These are phyloP conservation scores for Canavalia ensiformis DNA, from an alignment of 306 rosid species.

Conservation along the genomic window DNA sequence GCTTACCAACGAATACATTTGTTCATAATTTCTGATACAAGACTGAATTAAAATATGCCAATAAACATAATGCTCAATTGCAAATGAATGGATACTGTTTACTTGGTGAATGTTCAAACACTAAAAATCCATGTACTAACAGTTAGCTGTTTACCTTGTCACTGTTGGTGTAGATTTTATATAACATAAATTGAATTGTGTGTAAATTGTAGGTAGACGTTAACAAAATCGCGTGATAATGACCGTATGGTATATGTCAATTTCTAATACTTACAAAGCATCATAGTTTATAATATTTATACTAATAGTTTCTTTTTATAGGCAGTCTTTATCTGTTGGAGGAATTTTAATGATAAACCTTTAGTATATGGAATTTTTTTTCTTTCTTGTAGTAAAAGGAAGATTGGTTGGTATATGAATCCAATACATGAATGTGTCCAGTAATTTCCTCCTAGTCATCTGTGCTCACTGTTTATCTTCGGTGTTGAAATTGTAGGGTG, in stretches of 20 bases:
- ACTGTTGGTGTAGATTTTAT: neutral
- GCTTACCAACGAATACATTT: neutral
- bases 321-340: neutral
- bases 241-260: neutral
- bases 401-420: conserved; percentile 18
- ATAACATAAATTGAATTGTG: neutral
- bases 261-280: neutral
- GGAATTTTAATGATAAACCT: neutral
- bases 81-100: conserved; percentile 15
- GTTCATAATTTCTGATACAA: neutral
- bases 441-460: conserved; percentile 3
- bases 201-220: neutral
- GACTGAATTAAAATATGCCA: neutral
- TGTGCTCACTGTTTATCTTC: conserved; percentile 32
- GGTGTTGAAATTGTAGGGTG: conserved; percentile 53
- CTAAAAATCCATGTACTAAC: neutral
- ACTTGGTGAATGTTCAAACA: conserved; percentile 5
- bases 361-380: neutral
- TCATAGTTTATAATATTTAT: neutral
- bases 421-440: conserved; percentile 12
- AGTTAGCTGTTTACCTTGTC: neutral
- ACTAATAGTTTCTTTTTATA: neutral
- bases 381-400: neutral
- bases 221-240: neutral
- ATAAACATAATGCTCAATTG: conserved; percentile 3